Evolutionary conservation across 129 eudicot genomes (phyloP), one percentile per base, ranked within the genome.

Genomic region (Ambrosia artemisiifolia): DNA sequence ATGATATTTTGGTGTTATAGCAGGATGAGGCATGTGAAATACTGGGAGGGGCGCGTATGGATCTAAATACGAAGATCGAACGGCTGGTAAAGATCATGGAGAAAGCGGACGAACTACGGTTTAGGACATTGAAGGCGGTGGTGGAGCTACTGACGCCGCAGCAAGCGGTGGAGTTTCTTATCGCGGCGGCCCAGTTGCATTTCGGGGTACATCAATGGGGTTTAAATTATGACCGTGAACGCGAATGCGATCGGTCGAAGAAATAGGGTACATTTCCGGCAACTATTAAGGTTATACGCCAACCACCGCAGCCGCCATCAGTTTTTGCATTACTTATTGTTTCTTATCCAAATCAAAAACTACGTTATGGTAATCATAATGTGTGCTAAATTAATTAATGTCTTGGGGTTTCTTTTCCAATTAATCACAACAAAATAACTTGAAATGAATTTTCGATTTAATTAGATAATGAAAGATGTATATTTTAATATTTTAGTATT

Each of bases 91-190:
- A 19, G 63, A 76, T 92, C 0, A 74, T 92, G 51, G 83, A 82
- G 67, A 85, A 65, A 60, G 98, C 96, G 2, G 95, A 92, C 6
- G 86, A 73, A 2, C 79, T 92, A 12, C 83, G 96, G 75, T 60
- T 89, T 68, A 63, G 76, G 79, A 92, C 98, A 1, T 67, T 85
- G 4, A 65, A 71, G 69, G 77, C 64, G 67, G 83, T 92, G 81
- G 95, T 89, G 76, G 88, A 85, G 78, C 72, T 92, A 38, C 62
- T 92, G 70, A 89, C 96, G 55, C 95, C 98, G 13, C 86, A 80
- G 62, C 98, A 92, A 73, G 96, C 95, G 13, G 81, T 60, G 54
- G 91, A 92, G 89, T 92, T 89, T 57, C 40, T 92, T 61, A 78
- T 87, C 6, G 94, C 96, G 8, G 95, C 95, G 5, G 86, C 90